A percentile compares a stretch with the other conserved stretches of the same genome.
These are phyloP conservation scores for Nyctanthes arbortristis DNA, from an alignment of 257 asterid genomes.

Conservation along the genomic window DNA sequence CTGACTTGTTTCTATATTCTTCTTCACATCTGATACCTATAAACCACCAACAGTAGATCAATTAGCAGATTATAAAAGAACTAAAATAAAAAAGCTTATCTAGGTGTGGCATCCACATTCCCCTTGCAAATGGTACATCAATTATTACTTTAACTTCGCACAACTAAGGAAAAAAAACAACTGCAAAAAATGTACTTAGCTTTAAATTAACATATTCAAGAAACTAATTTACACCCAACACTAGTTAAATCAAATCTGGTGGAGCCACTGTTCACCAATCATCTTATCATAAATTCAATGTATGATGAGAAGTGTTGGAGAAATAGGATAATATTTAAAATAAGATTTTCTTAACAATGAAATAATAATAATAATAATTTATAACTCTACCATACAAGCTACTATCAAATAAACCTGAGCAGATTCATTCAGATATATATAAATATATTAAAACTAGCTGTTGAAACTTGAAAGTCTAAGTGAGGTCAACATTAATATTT, in stretches of 20 bases:
- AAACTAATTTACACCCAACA: not conserved
- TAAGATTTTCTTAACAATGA: no score
- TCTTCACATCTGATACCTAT: constrained; percentile 84
- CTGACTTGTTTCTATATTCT: constrained; percentile 63
- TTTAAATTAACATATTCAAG: not conserved
- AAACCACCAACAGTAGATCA: constrained; percentile 15
- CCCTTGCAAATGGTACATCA: not conserved
- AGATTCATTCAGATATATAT: no score
- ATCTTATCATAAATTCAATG: no score
- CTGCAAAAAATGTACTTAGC: not conserved
- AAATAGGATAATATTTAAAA: no score
- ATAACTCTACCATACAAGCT: no score
- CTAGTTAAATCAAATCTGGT: not conserved
- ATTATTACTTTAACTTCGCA: not conserved
- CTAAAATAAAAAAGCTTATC: not conserved
- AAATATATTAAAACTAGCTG: no score
- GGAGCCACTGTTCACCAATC: not conserved
- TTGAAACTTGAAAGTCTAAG: no score
- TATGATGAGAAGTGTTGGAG: no score
- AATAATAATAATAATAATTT: no score
- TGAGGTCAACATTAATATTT: no score
- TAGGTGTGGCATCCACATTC: not conserved
- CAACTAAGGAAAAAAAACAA: not conserved
- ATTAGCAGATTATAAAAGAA: not conserved
- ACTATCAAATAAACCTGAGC: no score